These are phyloP conservation scores for Durotheca rogersii DNA, from an alignment of 495 filamentous ascomycete species.

Conservation along the genomic window DNA sequence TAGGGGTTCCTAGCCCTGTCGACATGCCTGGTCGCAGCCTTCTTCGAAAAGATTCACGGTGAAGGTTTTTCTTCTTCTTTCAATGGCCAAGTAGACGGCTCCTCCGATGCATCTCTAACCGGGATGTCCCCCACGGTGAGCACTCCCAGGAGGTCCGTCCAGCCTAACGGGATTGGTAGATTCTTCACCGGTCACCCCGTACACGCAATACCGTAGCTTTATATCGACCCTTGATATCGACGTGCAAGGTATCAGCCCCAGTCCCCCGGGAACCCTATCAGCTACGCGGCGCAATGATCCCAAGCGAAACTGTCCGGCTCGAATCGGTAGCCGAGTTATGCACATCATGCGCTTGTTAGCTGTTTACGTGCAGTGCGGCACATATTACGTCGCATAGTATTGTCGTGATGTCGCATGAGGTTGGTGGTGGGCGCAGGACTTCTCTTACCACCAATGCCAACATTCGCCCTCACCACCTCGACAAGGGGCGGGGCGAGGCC, in stretches of 20 bases:
- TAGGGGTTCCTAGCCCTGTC: slow-evolving; percentile 16
- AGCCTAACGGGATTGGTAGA: slow-evolving; percentile 12
- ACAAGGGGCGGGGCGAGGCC: background rate
- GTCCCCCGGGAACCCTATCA: slow-evolving; percentile 1
- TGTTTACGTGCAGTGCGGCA: slow-evolving; percentile 29
- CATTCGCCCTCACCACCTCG: background rate
- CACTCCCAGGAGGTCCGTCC: slow-evolving; percentile 4
- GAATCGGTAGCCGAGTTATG: slow-evolving; percentile 2
- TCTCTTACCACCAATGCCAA: slow-evolving; percentile 1
- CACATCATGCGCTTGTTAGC: slow-evolving; percentile 21
- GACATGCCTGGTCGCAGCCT: slow-evolving; percentile 9
- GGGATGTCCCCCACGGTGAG: slow-evolving; percentile 21
- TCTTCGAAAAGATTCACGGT: slow-evolving; percentile 8
- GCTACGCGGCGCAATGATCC: background rate
- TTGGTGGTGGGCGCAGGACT: slow-evolving; percentile 9
- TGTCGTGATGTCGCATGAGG: too few species aligned
- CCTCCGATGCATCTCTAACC: slow-evolving; percentile 21
- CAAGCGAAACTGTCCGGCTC: slow-evolving; percentile 11
- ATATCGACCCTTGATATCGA: too few species aligned
- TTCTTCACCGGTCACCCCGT: slow-evolving; percentile 7
- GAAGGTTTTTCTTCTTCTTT: too few species aligned
- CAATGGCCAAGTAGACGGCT: slow-evolving; percentile 23
- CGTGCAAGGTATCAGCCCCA: background rate
- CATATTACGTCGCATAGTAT: too few species aligned
- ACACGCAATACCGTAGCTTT: slow-evolving; percentile 2